Evolutionary conservation across 441 rosid genomes (phyloP), one percentile per base, ranked within the genome.

Genomic region (Manihot esculenta): DNA sequence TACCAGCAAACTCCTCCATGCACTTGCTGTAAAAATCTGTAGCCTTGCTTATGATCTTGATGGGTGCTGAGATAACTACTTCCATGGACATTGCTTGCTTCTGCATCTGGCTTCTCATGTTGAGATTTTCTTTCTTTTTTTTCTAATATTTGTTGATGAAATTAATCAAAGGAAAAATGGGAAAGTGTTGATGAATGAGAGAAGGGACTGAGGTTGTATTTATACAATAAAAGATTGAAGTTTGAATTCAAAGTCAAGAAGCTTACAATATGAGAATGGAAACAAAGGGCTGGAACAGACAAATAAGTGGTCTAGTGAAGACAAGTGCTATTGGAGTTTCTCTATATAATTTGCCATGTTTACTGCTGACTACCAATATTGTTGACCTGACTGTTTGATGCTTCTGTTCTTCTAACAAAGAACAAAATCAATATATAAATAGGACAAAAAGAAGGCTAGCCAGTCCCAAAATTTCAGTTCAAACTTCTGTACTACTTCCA

Each of bases 31-130:
- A 61, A 61, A 61, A 61, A 10, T 38, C 7, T 18, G 64, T 1
- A 38, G 64, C 47, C 27, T n/a, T 41, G 45, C 24, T 61, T 10
- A 61, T 38, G 26, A 61, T 61, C 26, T 61, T 61, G 47, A 61
- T 38, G 24, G 45, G 27, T 38, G 0, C 26, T 38, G 64, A 61
- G n/a, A 20, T n/a, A n/a, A 20, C 20, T 10, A 61, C 38, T 7
- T n/a, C 26, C 47, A 38, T n/a, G 2, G 35, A 59, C 44, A 3
- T 20, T 6, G 7, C n/a, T 61, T 61, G 47, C 15, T 35, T 38
- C 14, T 18, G 20, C 41, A 6, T 24, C 2, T 56, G 9, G 10
- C 3, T 30, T 59, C 41, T 33, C n/a, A n/a, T n/a, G n/a, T n/a
- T n/a, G n/a, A n/a, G n/a, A n/a, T n/a, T n/a, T n/a, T n/a, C n/a